Evolutionary conservation across 1,139 yeast genomes (phyloP).

Genomic region (Saccharomyces hybrid): DNA sequence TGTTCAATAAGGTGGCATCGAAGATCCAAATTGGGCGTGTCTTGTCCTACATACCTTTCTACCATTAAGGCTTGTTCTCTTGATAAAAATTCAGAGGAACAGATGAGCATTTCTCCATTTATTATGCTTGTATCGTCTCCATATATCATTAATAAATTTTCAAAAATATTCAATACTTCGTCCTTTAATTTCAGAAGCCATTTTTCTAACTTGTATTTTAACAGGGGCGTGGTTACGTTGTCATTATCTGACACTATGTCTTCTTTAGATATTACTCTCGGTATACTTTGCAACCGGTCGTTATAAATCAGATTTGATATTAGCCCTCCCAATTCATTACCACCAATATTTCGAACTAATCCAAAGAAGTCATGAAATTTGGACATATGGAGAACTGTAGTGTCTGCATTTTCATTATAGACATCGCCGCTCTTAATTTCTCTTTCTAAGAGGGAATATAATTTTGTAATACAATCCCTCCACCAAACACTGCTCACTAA

Average conservation of each 20-base stretch:
- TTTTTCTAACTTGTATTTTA: slow-evolving; percentile 18
- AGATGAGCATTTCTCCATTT: slow-evolving; percentile 21
- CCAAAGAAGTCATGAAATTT: slow-evolving; percentile 21
- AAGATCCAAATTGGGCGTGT: slow-evolving; percentile 18
- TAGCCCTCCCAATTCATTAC: slow-evolving; percentile 18
- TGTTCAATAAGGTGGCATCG: slow-evolving; percentile 21
- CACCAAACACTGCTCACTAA: slow-evolving; percentile 23
- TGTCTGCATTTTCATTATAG: slow-evolving; percentile 9
- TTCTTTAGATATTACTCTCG: slow-evolving; percentile 26
- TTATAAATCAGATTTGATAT: slow-evolving; percentile 20
- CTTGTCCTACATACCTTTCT: slow-evolving; percentile 20
- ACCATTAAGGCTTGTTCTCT: slow-evolving; percentile 25
- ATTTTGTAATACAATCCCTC: slow-evolving; percentile 20
- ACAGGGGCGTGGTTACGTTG: slow-evolving; percentile 4
- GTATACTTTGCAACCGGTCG: slow-evolving; percentile 19
- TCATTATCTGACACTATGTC: slow-evolving; percentile 10
- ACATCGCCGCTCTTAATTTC: slow-evolving; percentile 14
- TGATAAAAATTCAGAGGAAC: slow-evolving; percentile 20
- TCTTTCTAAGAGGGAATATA: slow-evolving; percentile 19
- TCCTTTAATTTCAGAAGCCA: slow-evolving; percentile 23
- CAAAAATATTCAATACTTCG: slow-evolving; percentile 20
- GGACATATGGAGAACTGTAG: slow-evolving; percentile 10
- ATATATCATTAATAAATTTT: slow-evolving; percentile 19
- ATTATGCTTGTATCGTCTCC: slow-evolving; percentile 12
- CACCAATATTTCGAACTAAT: slow-evolving; percentile 25